Base-by-base conservation (phyloP, 2,329 filamentous ascomycete genomes). In the Aspergillus jensenii region DNA sequence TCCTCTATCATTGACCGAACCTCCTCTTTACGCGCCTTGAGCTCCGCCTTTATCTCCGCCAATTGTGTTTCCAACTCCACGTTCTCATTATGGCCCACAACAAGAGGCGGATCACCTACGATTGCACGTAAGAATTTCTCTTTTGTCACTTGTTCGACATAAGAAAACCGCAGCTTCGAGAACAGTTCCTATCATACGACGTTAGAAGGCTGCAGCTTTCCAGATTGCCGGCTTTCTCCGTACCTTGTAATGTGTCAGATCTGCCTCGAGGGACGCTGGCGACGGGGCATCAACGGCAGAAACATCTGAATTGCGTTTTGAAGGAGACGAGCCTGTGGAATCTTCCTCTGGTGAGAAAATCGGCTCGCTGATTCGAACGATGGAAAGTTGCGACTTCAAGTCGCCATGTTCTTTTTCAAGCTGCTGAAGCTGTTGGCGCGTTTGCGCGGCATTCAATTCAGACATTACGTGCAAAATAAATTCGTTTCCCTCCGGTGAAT, bases 131-230 rank as follows among this genome's bases (percentile, higher is more conserved):
- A 88, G 75, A 97, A 98, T 70, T 96, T 96, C 74, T 99, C 95
- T 77, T 98, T 99, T 45, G 93, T 98, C 62, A 98, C 92, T 80
- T 98, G 95, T 77, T 99, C 95, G 67, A 97, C 90, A 76, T 98
- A 98, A 63, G 90, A 96, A 80, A 98, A 98, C 66, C 93, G 91
- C 40, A 98, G 83, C 78, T 99, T 98, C 43, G 91, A 89, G 76
- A 98, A 99, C 19, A 98, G 85, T 76, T 97, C 93, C 78, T 87
- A 63, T 14, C 44, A 47, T 14, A 11, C 9, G 51, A 5, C 8
- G 55, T 63, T 39, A 59, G 46, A 39, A 27, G 4, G 31, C 8
- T n/a, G 17, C 45, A 5, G 23, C n/a, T 15, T 35, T 12, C 31
- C 9, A 9, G 2, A 15, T 31, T 27, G n/a, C 11, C 8, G 17